A percentile compares a stretch with the other conserved stretches of the same genome.
Conservation (phyloP, 192 early-diverging fungal species). For the Pilaira anomala region DNA sequence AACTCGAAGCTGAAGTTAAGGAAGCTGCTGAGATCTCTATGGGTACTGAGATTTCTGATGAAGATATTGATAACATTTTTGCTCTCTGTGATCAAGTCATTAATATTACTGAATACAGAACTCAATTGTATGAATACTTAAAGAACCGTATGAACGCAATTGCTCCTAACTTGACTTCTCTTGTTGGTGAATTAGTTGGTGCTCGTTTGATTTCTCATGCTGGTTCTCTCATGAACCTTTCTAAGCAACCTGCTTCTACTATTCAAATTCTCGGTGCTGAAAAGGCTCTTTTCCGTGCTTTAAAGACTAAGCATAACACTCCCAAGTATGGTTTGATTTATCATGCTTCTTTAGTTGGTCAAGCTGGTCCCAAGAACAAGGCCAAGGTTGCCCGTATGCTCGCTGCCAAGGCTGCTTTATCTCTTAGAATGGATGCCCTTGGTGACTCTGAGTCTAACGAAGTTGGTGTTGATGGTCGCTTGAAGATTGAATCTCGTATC, state of each 20-base stretch:
- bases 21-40: conserved; percentile 98
- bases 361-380: conserved; percentile 94
- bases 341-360: conserved; percentile 95
- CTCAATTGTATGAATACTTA: conserved; percentile 94
- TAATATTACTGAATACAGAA: conserved; percentile 90
- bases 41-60: conserved; percentile 97
- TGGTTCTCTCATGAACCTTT: conserved; percentile 93
- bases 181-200: conserved; percentile 98
- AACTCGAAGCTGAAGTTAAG: conserved; percentile 89
- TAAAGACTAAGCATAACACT: conserved; percentile 98
- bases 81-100: conserved; percentile 96
- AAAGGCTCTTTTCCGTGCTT: conserved; percentile 99
- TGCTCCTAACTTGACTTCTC: conserved; percentile 84
- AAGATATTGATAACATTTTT: conserved; percentile 96
- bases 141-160: conserved; percentile 95
- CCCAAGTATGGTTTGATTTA: conserved; percentile 99
- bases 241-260: conserved; percentile 97
- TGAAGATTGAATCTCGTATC: conserved; percentile 85
- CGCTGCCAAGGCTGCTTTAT: conserved; percentile 88
- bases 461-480: conserved; percentile 81
- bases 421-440: conserved; percentile 90
- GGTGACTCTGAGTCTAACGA: conserved; percentile 76
- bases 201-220: conserved; percentile 97
- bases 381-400: conserved; percentile 96
- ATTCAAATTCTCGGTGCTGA: conserved; percentile 99